A percentile compares a stretch with the other conserved stretches of the same genome.
Evolutionary conservation across 1,284 basidiomycete genomes (phyloP).

Genomic region (Mycena citricolor): DNA sequence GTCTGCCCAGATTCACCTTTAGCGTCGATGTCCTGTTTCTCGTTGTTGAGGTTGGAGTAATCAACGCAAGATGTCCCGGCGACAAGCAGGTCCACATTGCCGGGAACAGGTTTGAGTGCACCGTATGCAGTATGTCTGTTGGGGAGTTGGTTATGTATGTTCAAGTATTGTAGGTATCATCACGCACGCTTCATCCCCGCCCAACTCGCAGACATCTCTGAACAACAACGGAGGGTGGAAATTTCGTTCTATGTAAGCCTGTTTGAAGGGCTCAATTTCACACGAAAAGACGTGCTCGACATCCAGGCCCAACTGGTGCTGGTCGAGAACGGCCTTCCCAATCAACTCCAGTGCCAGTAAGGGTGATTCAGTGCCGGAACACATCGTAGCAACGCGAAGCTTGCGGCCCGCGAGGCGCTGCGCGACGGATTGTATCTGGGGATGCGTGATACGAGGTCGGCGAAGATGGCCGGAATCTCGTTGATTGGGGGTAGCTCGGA

Average conservation of each 20-base stretch:
- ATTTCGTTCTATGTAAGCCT: conserved; percentile 96
- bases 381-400: conserved; percentile 95
- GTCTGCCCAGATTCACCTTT: conserved; percentile 90
- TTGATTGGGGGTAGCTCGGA: conserved; percentile 80
- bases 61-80: conserved; percentile 97
- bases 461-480: conserved; percentile 82
- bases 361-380: conserved; percentile 94
- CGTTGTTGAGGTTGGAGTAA: conserved; percentile 93
- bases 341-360: conserved; percentile 88
- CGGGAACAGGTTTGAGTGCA: conserved; percentile 81
- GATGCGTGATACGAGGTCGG: conserved; percentile 75
- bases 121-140: conserved; percentile 89
- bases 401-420: conserved; percentile 77
- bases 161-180: conserved; percentile 1
- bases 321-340: conserved; percentile 69
- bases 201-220: conserved; percentile 92
- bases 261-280: conserved; percentile 98
- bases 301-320: conserved; percentile 64
- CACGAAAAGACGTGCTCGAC: conserved; percentile 96
- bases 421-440: conserved; percentile 69
- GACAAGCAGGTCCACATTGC: conserved; percentile 86
- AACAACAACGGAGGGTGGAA: conserved; percentile 91
- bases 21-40: conserved; percentile 86
- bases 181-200: conserved; percentile 70
- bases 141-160: conserved; percentile 12